Evolutionary conservation across 129 eudicot species (phyloP).

Genomic region (Flaveria bidentis): DNA sequence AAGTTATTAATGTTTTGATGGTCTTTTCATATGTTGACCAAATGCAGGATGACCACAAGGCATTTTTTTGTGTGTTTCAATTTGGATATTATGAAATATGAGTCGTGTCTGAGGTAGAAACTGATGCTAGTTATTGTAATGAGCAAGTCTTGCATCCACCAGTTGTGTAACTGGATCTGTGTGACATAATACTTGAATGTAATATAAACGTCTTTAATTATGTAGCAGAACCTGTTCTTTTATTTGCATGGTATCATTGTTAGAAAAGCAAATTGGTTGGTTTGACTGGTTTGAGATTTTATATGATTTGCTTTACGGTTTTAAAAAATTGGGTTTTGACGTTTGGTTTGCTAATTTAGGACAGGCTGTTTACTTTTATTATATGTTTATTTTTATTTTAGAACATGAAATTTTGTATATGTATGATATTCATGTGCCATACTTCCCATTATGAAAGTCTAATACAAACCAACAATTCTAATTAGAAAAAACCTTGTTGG

Average conservation of each 20-base stretch:
- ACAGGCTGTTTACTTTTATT: no score
- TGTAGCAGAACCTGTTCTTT: not conserved
- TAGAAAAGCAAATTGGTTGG: no score
- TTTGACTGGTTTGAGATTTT: no score
- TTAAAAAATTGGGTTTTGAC: no score
- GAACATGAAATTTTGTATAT: no score
- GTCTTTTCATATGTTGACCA: not conserved
- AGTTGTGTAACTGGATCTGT: slow-evolving; percentile 8
- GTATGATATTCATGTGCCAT: no score
- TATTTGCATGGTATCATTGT: not conserved
- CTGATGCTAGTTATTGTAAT: not conserved
- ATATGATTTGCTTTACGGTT: no score
- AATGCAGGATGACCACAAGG: not conserved
- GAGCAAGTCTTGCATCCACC: not conserved
- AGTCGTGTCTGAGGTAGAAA: not conserved
- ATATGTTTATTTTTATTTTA: no score
- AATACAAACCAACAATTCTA: no score
- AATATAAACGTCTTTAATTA: not conserved
- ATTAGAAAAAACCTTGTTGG: no score
- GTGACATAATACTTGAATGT: not conserved
- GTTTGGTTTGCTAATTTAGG: no score
- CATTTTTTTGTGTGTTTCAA: not conserved
- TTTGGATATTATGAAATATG: not conserved
- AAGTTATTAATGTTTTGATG: not conserved
- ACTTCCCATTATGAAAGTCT: no score